Base-by-base conservation (phyloP, 2,329 filamentous ascomycete genomes). In the Hypoxylon sp. region DNA sequence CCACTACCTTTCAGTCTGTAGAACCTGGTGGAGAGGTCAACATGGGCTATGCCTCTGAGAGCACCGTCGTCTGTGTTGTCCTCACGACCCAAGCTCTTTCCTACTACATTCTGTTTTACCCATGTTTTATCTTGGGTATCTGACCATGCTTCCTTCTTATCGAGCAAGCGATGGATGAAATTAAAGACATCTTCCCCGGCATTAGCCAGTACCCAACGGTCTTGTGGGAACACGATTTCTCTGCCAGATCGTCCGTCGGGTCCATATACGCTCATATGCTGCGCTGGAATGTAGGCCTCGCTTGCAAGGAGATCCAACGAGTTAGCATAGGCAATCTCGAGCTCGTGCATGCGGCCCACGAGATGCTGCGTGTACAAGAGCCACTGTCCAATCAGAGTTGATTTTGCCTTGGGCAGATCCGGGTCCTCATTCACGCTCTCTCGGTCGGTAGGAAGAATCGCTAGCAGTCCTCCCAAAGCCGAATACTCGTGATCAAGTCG, bases 401-500 rank as follows among this genome's bases (percentile, higher is more conserved):
- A 83, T 69, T 84, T 84, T 17, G 83, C 85, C 19, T 70, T 63
- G 2, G 66, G 64, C 11, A 80, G 78, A 21, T 77, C 72, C 28
- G 82, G 77, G 53, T 84, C 78, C 11, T 78, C 75, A 14, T 72
- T 71, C 57, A 79, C 77, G 5, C 78, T 69, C 5, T 76, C 76
- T 2, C 75, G 74, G 14, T 81, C 78, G 2, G 79, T 79, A 0
- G 87, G 87, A 0, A 90, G 80, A 6, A 89, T 77, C 17, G 84
- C 82, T 45, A 89, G 79, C 17, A 90, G 77, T 2, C 87, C 87
- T 14, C 87, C 87, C 36, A 85, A 84, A 25, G 82, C 79, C 46
- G 82, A 81, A 71, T 84, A 87, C 74, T 89, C 87, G 73, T 89
- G 86, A 69, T 90, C 87, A 5, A 90, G 82, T 1, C 85, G 80